phyloP scores from a whole-genome alignment of 495 filamentous ascomycete genomes.

The Halenospora varia region DNA sequence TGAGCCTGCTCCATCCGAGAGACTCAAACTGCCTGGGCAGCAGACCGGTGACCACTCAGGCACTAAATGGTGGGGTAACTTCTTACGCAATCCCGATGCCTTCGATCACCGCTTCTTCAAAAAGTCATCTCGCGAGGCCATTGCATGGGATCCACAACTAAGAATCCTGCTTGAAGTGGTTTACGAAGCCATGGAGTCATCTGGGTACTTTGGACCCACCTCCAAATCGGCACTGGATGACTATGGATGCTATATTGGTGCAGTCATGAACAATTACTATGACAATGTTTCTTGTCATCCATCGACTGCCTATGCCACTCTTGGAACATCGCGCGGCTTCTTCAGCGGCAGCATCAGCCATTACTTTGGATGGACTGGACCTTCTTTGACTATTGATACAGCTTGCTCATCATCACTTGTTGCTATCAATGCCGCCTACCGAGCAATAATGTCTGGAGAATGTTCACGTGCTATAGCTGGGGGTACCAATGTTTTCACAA shows the following conservation, averaged over 20 bases:
- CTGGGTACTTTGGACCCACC: slow-evolving; percentile 17
- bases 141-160: slow-evolving; percentile 55
- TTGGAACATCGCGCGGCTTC: slow-evolving; percentile 33
- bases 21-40: neutral
- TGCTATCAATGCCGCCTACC: slow-evolving; percentile 67
- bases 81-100: slow-evolving; percentile 30
- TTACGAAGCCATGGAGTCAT: slow-evolving; percentile 54
- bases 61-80: slow-evolving; percentile 27
- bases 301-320: slow-evolving; percentile 36
- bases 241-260: slow-evolving; percentile 26
- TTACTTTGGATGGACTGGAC: slow-evolving; percentile 49
- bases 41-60: slow-evolving; percentile 25
- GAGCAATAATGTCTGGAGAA: slow-evolving; percentile 61
- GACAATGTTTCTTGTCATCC: slow-evolving; percentile 34
- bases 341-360: slow-evolving; percentile 35
- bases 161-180: slow-evolving; percentile 49
- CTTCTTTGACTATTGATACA: slow-evolving; percentile 40
- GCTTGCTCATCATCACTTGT: slow-evolving; percentile 44
- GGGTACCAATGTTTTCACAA: slow-evolving; percentile 9
- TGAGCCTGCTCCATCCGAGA: neutral
- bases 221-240: neutral
- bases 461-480: slow-evolving; percentile 31
- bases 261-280: slow-evolving; percentile 32
- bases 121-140: slow-evolving; percentile 49
- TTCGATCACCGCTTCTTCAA: slow-evolving; percentile 59